These are phyloP conservation scores for Passalora sequoiae DNA, from an alignment of 2,329 filamentous ascomycete species.

Conservation along the genomic window DNA sequence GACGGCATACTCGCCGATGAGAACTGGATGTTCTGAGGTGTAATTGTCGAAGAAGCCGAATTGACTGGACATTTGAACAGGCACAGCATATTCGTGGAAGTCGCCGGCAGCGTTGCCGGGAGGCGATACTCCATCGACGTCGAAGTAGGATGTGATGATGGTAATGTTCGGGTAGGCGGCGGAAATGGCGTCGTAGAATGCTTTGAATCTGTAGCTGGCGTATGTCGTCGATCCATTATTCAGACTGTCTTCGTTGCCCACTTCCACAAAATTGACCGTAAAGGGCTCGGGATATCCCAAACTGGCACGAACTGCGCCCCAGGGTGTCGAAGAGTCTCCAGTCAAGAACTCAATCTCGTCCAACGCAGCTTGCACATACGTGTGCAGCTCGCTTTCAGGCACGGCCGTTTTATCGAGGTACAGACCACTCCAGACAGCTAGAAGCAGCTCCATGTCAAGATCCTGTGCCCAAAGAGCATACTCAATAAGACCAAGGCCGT, in stretches of 20 bases:
- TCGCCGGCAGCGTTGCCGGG: constrained; percentile 15
- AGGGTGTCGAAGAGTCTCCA: constrained; percentile 50
- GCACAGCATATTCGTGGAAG: constrained; percentile 33
- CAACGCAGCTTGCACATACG: constrained; percentile 53
- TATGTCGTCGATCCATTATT: constrained; percentile 37
- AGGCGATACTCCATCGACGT: constrained; percentile 18
- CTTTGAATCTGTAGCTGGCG: constrained; percentile 50
- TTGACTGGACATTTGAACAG: constrained; percentile 26
- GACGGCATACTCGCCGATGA: constrained; percentile 50
- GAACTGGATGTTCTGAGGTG: constrained; percentile 32
- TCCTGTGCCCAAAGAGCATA: constrained; percentile 56
- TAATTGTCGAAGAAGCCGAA: constrained; percentile 46
- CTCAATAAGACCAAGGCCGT: constrained; percentile 59
- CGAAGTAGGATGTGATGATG: constrained; percentile 48
- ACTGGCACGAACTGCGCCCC: constrained; percentile 54
- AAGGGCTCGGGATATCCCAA: constrained; percentile 60
- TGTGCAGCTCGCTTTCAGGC: constrained; percentile 44
- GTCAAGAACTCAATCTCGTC: constrained; percentile 61
- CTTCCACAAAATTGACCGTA: constrained; percentile 56
- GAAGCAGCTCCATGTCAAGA: constrained; percentile 41
- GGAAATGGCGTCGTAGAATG: constrained; percentile 57
- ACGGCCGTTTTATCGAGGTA: constrained; percentile 49
- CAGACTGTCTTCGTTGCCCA: constrained; percentile 65
- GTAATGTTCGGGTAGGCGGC: constrained; percentile 54
- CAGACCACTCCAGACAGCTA: constrained; percentile 56